phyloP scores from a whole-genome alignment of 352 stramenopile species.

The Globisporangium nagaii region DNA sequence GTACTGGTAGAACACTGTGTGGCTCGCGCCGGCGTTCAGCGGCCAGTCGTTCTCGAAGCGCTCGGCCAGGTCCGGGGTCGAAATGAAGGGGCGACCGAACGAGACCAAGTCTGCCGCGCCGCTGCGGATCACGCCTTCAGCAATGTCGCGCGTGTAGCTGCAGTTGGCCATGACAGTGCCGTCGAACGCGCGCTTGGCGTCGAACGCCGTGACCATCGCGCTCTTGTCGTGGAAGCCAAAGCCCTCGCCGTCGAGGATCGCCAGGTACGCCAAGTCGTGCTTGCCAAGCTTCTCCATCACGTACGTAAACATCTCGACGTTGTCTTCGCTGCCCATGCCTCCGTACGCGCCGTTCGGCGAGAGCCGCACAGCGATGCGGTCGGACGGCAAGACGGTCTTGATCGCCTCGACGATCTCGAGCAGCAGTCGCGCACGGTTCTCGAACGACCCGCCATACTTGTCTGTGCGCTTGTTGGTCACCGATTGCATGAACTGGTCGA shows the following conservation, averaged over 20 bases:
- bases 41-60: slow-evolving; percentile 11
- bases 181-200: slow-evolving; percentile 14
- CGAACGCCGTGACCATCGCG: slow-evolving; percentile 12
- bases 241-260: slow-evolving; percentile 14
- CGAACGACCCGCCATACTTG: slow-evolving; percentile 55
- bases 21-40: background rate
- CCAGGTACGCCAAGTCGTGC: slow-evolving; percentile 13
- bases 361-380: slow-evolving; percentile 9
- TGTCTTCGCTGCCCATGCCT: slow-evolving; percentile 10
- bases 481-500: slow-evolving; percentile 72
- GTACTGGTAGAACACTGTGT: background rate
- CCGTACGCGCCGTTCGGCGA: slow-evolving; percentile 11
- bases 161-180: slow-evolving; percentile 17
- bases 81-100: slow-evolving; percentile 24
- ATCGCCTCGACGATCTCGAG: slow-evolving; percentile 39
- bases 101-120: slow-evolving; percentile 15
- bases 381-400: background rate
- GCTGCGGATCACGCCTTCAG: slow-evolving; percentile 7
- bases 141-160: slow-evolving; percentile 15
- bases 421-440: slow-evolving; percentile 55
- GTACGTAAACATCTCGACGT: slow-evolving; percentile 16
- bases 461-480: slow-evolving; percentile 53
- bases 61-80: slow-evolving; percentile 26
- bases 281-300: slow-evolving; percentile 10
- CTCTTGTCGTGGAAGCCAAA: slow-evolving; percentile 9